Evolutionary conservation across 164 flowering plant genomes (phyloP).

Genomic region (Sedum album): DNA sequence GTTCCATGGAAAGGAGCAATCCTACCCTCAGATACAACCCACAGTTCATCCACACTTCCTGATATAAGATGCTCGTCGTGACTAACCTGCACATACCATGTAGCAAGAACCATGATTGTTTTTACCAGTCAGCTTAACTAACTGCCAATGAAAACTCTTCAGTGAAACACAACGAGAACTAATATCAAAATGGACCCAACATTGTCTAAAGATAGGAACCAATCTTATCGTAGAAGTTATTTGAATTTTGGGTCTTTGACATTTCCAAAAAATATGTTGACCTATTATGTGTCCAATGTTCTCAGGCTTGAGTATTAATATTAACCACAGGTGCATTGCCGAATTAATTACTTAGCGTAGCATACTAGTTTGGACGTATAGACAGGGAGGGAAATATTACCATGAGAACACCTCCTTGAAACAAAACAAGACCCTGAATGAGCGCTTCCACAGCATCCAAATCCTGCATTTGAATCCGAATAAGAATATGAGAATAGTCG

Average conservation of each 20-base stretch:
- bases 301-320: background rate
- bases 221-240: no score
- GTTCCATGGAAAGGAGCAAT: slow-evolving; percentile 69
- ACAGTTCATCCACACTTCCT: slow-evolving; percentile 90
- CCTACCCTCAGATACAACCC: slow-evolving; percentile 83
- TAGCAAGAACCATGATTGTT: background rate
- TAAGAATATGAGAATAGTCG: background rate
- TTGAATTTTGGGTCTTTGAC: no score
- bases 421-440: slow-evolving; percentile 94
- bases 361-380: background rate
- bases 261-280: background rate
- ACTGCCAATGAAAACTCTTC: no score
- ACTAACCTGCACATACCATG: slow-evolving; percentile 58
- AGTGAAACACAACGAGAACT: no score
- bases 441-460: slow-evolving; percentile 99
- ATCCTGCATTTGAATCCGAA: slow-evolving; percentile 40
- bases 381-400: slow-evolving; percentile 24
- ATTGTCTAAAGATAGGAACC: background rate
- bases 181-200: background rate
- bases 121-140: background rate
- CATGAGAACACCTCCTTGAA: slow-evolving; percentile 99
- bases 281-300: background rate
- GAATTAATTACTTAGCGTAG: background rate
- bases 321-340: background rate
- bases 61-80: slow-evolving; percentile 97